Base-by-base conservation (phyloP, 805 yeast species). In the Pichia pseudocactophila region DNA sequence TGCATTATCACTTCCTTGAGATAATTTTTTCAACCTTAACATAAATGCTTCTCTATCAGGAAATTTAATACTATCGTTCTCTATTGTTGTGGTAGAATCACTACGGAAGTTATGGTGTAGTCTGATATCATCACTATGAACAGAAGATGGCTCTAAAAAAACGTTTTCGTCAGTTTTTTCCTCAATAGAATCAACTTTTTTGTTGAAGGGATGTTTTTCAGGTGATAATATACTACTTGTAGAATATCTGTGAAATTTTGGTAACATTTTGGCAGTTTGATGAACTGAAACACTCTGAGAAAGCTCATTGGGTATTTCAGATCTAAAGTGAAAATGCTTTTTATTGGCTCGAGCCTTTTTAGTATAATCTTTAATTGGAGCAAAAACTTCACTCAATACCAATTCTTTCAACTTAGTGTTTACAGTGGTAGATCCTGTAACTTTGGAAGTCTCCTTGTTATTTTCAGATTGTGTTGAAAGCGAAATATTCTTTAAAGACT, bases 371-470 rank as follows among this genome's bases (percentile, higher is more conserved):
- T 56, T 58, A 15, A 63, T 62, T 15, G 79, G 78, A 4, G 78
- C 76, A 63, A 84, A 82, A 0, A 82, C 92, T 55, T 84, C 94
- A 27, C 75, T 71, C 19, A 84, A 57, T 0, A 84, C 85, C 38
- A 78, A 62, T 51, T 83, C 90, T 51, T 82, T 81, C 22, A 84
- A 62, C 53, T 78, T 75, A n/a, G 77, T 69, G 56, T 84, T 84
- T 3, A 83, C 78, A 3, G 74, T 73, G 0, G 94, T 83, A 2
- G 86, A 70, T 1, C 83, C 85, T 52, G 67, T 25, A 10, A 12
- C 7, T n/a, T 12, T 28, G 28, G 13, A 35, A 22, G 12, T 39
- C 37, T 30, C 41, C 8, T 7, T 26, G 31, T 12, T n/a, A n/a
- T n/a, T 28, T 15, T 12, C 40, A 18, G 27, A 12, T 15, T 25